Conservation (phyloP, 2,329 filamentous ascomycete species). For the Ophiostoma populinum region DNA sequence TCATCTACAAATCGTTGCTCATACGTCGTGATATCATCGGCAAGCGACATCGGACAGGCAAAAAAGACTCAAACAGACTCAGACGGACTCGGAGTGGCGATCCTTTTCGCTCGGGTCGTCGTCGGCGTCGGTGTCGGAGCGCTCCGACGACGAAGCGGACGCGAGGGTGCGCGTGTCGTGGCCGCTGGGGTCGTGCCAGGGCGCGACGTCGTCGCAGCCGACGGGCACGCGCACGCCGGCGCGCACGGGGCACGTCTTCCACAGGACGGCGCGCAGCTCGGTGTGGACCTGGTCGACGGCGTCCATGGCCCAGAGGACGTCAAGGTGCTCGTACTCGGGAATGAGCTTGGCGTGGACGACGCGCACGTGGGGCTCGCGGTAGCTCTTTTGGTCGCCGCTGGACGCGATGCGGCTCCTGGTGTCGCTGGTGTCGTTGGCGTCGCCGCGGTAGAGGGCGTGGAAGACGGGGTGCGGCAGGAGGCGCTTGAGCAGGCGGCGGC, state of each 20-base stretch:
- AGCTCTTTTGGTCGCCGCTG: conserved; percentile 16
- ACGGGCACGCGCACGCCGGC: conserved; percentile 43
- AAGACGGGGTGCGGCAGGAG: conserved; percentile 34
- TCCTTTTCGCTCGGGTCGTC: too few relatives aligned
- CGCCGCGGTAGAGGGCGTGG: conserved; percentile 13
- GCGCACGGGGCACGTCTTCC: conserved; percentile 48
- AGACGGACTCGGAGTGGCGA: too few relatives aligned
- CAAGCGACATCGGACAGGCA: too few relatives aligned
- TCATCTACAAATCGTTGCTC: too few relatives aligned
- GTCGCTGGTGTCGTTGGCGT: conserved; percentile 1
- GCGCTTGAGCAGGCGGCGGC: conserved; percentile 51
- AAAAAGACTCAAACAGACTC: too few relatives aligned
- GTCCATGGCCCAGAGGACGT: conserved; percentile 92
- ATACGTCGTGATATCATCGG: too few relatives aligned
- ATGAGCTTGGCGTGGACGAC: conserved; percentile 73
- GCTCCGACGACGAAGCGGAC: neutral
- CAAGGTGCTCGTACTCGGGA: conserved; percentile 79
- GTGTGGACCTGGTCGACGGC: conserved; percentile 64
- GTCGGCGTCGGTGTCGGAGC: too few relatives aligned
- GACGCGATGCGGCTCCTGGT: too few relatives aligned
- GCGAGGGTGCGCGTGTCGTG: neutral
- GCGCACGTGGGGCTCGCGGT: conserved; percentile 63
- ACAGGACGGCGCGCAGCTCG: conserved; percentile 67
- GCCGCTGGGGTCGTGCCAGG: conserved; percentile 17
- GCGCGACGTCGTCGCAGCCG: conserved; percentile 38